phyloP scores from a whole-genome alignment of 2,329 filamentous ascomycete species.

The Calycina herbarum region DNA sequence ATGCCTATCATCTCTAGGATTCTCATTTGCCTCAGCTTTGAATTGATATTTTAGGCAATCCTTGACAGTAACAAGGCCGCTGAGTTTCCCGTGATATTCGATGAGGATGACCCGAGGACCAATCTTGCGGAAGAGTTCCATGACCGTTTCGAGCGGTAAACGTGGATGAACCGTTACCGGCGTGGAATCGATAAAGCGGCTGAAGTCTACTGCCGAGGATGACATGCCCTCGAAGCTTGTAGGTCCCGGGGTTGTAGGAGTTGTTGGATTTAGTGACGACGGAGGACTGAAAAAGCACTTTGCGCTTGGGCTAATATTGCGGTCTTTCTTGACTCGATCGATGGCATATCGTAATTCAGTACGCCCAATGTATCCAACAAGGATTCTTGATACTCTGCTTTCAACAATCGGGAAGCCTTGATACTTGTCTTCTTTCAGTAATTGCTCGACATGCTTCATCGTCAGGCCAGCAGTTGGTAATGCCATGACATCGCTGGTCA shows the following conservation, averaged over 20 bases:
- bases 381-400: constrained; percentile 64
- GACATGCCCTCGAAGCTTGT: constrained; percentile 62
- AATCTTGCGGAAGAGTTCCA: constrained; percentile 99
- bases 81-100: constrained; percentile 81
- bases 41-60: constrained; percentile 98
- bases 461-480: constrained; percentile 74
- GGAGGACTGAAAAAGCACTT: constrained; percentile 71
- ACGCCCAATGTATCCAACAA: constrained; percentile 89
- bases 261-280: constrained; percentile 35
- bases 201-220: constrained; percentile 71
- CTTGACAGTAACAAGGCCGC: constrained; percentile 90
- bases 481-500: constrained; percentile 75
- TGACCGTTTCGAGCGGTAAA: constrained; percentile 90
- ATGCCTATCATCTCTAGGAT: constrained; percentile 57
- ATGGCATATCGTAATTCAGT: constrained; percentile 92
- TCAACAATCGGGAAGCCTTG: constrained; percentile 94
- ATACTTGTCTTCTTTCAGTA: constrained; percentile 77
- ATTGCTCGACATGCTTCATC: constrained; percentile 72
- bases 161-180: constrained; percentile 90
- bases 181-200: constrained; percentile 83
- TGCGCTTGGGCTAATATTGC: constrained; percentile 63
- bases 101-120: constrained; percentile 90
- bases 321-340: constrained; percentile 71
- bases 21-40: constrained; percentile 86
- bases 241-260: constrained; percentile 39